Base-by-base conservation (phyloP, 1,284 basidiomycete genomes). In the Pseudozyma pruni region DNA sequence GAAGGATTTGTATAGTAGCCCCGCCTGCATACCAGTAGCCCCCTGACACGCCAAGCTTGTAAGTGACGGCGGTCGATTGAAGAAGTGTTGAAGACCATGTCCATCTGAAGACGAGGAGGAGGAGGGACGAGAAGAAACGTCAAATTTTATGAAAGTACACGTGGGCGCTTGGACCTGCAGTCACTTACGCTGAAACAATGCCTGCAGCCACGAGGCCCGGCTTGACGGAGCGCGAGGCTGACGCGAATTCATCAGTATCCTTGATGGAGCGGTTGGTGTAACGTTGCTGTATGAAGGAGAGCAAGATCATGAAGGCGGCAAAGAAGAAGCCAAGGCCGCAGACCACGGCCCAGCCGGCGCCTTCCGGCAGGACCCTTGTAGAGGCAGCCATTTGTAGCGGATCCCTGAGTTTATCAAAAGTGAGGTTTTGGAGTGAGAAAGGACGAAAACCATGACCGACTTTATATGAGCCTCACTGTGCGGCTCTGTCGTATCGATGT, bases 171-270 rank as follows among this genome's bases (percentile, higher is more conserved):
- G 14, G 16, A 25, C 27, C 27, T 6, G 7, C 27, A 7, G 27
- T 29, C 27, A 42, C 41, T 29, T 31, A 42, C 41, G 78, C 78
- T 9, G 72, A 87, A 13, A 94, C 91, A 64, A 95, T 93, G 8
- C 92, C 93, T 10, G 91, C 88, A 0, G 93, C 93, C 58, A 95
- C 93, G 38, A 96, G 85, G 8, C 92, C 93, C 2, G 93, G 92
- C 73, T 93, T 93, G 45, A 83, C 75, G 8, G 72, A 75, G 22
- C 77, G 76, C 2, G 75, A 75, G 1, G 80, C 80, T 5, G 72
- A 75, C 16, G 70, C 64, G 50, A 81, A 81, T 44, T 81, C 80
- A 52, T 81, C 80, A 10, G 78, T 75, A 35, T 64, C 69, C 42
- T 71, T 75, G 42, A 74, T 61, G 5, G 56, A 54, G 40, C 68